A percentile compares a stretch with the other conserved stretches of the same genome.
Evolutionary conservation across 2,329 filamentous ascomycete genomes (phyloP).

Genomic region (Venturia asperata): DNA sequence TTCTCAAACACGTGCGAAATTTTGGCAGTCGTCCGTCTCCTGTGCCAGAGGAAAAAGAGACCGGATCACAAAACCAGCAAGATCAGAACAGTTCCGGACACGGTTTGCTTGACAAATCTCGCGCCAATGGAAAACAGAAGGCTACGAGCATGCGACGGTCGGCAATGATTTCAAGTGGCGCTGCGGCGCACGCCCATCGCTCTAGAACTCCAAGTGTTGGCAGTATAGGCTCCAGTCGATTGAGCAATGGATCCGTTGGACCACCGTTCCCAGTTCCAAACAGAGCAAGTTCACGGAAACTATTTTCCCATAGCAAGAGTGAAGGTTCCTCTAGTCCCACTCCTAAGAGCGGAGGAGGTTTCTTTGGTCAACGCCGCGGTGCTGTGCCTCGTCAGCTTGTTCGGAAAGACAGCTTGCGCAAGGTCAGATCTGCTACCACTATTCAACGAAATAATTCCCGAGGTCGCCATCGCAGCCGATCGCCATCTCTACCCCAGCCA

Average conservation of each 20-base stretch:
- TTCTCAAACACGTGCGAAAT: conserved; percentile 41
- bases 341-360: conserved; percentile 39
- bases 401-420: conserved; percentile 61
- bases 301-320: conserved; percentile 55
- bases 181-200: conserved; percentile 59
- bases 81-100: conserved; percentile 6
- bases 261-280: conserved; percentile 92
- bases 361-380: conserved; percentile 30
- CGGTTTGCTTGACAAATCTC: conserved; percentile 29
- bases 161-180: conserved; percentile 73
- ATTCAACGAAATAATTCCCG: conserved; percentile 51
- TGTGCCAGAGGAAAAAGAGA: conserved; percentile 38
- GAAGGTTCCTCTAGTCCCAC: conserved; percentile 76
- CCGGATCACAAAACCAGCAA: background rate
- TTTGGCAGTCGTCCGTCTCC: conserved; percentile 35
- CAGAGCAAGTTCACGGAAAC: conserved; percentile 75
- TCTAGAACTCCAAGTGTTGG: conserved; percentile 59
- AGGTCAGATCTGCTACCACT: conserved; percentile 74
- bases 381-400: conserved; percentile 33
- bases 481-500: conserved; percentile 59
- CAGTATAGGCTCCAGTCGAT: conserved; percentile 42
- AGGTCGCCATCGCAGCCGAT: conserved; percentile 40
- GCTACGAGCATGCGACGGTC: conserved; percentile 60
- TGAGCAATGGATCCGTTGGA: conserved; percentile 30
- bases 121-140: conserved; percentile 6